Base-by-base conservation (phyloP, 192 early-diverging fungal genomes). In the Umbelopsis sp. region DNA sequence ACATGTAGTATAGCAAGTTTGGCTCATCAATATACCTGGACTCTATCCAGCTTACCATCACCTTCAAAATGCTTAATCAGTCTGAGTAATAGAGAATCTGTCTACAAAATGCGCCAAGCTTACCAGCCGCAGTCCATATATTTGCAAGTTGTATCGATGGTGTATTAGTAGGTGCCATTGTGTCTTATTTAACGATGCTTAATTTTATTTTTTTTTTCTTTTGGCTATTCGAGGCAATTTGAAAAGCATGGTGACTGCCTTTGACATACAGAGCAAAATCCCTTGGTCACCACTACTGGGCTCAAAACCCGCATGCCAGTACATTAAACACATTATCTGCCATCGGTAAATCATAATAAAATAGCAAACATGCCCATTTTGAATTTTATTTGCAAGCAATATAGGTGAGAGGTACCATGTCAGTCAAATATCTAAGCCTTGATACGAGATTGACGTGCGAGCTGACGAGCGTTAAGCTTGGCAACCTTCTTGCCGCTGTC, bases 81-180 rank as follows among this genome's bases (percentile, higher is more conserved):
- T 38, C 20, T 17, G 10, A 36, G 0, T 10, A 10, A 16, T 68
- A 31, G 16, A 5, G 24, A 45, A 21, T 45, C 17, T 4, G 12
- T 24, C 25, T 49, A 41, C 21, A 16, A 41, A 24, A 4, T 31
- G n/a, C 34, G 12, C 38, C 38, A 41, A 41, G 38, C 38, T 74
- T 74, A 74, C 77, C 82, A 53, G 86, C 85, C 31, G 88, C 87
- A 8, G 86, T 76, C 91, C 91, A 92, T 59, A 92, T 87, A 71
- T 92, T 92, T 20, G 83, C 77, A 44, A 62, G 54, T 34, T 62
- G 56, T 29, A 62, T 62, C 34, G 56, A 62, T 62, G 56, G 56
- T 62, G 56, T 62, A 31, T 62, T 62, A 62, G 56, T 62, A 20
- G 56, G 56, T 16, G 56, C 56, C 56, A 62, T 62, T 62, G 56